Evolutionary conservation across 805 yeast genomes (phyloP).

Genomic region (Myxozyma sirexii): DNA sequence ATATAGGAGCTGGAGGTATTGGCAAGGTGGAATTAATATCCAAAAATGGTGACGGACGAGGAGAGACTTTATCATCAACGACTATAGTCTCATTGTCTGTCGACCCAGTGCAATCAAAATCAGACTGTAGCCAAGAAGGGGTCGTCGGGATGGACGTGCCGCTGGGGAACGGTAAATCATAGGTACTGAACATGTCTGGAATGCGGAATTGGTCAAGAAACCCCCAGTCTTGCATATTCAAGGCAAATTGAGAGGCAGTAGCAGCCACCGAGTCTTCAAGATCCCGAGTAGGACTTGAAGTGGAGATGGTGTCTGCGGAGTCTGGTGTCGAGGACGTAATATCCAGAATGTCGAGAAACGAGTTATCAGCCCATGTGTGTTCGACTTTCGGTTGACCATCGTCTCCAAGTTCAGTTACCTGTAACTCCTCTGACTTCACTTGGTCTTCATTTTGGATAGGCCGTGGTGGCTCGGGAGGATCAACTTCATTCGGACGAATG

Average conservation of each 20-base stretch:
- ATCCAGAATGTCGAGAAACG: slow-evolving; percentile 6
- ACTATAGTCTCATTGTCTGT: slow-evolving; percentile 3
- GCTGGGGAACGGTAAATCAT: not conserved
- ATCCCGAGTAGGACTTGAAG: not conserved
- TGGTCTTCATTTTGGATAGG: not conserved
- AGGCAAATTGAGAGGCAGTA: slow-evolving; percentile 14
- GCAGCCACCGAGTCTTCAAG: slow-evolving; percentile 15
- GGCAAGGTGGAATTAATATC: not conserved
- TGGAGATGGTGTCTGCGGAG: not conserved
- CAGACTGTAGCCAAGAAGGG: slow-evolving; percentile 6
- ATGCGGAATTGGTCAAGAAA: slow-evolving; percentile 15
- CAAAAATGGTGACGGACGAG: not conserved
- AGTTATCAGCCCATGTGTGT: not conserved
- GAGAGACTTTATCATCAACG: not conserved
- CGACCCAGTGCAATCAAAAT: slow-evolving; percentile 1
- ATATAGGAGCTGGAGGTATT: not conserved
- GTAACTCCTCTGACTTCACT: not conserved
- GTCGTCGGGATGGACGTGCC: not conserved
- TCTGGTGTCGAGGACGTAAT: not conserved
- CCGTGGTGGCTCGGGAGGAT: not conserved
- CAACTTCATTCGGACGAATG: slow-evolving; percentile 12
- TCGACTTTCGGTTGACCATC: not conserved
- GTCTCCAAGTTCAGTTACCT: not conserved
- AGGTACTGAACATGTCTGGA: slow-evolving; percentile 5
- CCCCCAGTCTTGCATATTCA: slow-evolving; percentile 18